Conservation (phyloP, 805 yeast species). For the Yarrowia hollandica region DNA sequence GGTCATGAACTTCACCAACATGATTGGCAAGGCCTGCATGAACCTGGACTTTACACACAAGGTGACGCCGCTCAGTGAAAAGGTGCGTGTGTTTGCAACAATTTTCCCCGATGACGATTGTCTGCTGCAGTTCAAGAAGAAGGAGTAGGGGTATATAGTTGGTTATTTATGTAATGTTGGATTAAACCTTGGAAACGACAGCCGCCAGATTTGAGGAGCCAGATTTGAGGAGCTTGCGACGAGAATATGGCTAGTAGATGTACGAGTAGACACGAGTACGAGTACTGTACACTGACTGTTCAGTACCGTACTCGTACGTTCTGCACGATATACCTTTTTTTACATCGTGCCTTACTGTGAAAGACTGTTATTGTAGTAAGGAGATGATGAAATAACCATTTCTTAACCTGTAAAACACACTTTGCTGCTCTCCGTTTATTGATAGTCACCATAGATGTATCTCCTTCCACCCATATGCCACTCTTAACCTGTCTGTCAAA, state of each 20-base stretch:
- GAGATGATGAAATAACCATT: too few species aligned
- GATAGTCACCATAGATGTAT: too few species aligned
- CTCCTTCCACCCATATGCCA: too few species aligned
- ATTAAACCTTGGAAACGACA: background rate
- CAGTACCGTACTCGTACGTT: background rate
- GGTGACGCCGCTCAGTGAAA: conserved; percentile 81
- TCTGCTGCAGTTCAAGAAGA: conserved; percentile 59
- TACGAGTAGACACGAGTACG: too few species aligned
- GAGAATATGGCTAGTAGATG: background rate
- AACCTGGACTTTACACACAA: conserved; percentile 77
- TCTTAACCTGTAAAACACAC: too few species aligned
- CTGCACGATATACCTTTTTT: too few species aligned
- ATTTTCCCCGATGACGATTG: conserved; percentile 97
- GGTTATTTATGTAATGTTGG: conserved; percentile 4
- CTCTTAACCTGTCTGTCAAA: too few species aligned
- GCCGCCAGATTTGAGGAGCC: too few species aligned
- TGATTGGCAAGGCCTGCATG: conserved; percentile 89
- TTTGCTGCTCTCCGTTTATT: too few species aligned
- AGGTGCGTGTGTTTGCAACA: conserved; percentile 94
- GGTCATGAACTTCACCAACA: conserved; percentile 79
- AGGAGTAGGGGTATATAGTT: conserved; percentile 17
- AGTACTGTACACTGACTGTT: too few species aligned
- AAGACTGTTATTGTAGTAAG: too few species aligned
- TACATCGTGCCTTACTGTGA: too few species aligned
- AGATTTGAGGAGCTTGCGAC: conserved; percentile 3